Conservation (phyloP, 768 basidiomycete genomes). For the Auriscalpium microsporum region DNA sequence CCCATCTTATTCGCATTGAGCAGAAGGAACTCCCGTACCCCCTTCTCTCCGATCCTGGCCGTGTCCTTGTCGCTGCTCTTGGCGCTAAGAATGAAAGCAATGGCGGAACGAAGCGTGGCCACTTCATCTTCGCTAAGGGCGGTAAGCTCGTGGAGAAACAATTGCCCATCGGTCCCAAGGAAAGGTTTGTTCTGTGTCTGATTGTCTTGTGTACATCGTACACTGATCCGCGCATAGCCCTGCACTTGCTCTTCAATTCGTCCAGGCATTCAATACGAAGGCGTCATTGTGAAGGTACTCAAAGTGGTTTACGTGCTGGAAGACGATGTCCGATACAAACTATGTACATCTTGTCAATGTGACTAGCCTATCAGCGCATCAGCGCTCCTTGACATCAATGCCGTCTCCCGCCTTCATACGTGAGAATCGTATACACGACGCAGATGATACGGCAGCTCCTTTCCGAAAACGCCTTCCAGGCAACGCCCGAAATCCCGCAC, state of each 20-base stretch:
- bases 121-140: conserved; percentile 89
- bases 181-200: conserved; percentile 46
- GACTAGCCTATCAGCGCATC: no score
- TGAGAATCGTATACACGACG: no score
- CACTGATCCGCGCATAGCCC: conserved; percentile 34
- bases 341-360: no score
- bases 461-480: no score
- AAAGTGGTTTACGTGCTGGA: no score
- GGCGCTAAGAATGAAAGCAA: conserved; percentile 53
- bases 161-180: conserved; percentile 77
- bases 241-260: conserved; percentile 56
- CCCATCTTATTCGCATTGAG: neutral
- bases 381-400: no score
- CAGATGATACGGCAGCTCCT: no score
- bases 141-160: conserved; percentile 83
- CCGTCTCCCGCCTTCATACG: no score
- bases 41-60: conserved; percentile 84
- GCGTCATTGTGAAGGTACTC: neutral
- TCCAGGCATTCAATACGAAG: conserved; percentile 34
- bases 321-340: no score
- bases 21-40: conserved; percentile 83
- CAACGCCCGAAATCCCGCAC: no score
- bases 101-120: conserved; percentile 82
- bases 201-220: neutral
- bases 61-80: conserved; percentile 66